Percentiles rank a stretch among this genome's conserved stretches.
Evolutionary conservation across 257 asterid species (phyloP).

Genomic region (Eustoma russellianum): DNA sequence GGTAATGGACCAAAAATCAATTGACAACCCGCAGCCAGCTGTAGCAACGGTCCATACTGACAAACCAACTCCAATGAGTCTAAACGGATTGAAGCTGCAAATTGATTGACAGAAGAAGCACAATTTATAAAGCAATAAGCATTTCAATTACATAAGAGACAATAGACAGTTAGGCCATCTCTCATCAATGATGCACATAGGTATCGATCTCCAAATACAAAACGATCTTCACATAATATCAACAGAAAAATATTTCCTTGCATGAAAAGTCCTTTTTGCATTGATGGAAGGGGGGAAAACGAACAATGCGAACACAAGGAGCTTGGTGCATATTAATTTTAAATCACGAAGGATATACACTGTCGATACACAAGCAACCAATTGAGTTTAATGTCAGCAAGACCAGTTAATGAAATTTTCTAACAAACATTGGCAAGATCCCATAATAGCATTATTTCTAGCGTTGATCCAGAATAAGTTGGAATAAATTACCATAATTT

Average conservation of each 20-base stretch:
- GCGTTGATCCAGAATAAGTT: too few relatives aligned
- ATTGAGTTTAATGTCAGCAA: too few relatives aligned
- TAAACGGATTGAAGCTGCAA: constrained; percentile 87
- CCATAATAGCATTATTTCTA: too few relatives aligned
- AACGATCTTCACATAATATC: not conserved
- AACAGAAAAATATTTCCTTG: not conserved
- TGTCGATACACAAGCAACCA: too few relatives aligned
- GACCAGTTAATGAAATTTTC: too few relatives aligned
- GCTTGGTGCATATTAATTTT: not conserved
- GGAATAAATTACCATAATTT: too few relatives aligned
- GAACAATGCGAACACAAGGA: not conserved
- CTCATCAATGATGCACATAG: not conserved
- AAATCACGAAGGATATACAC: too few relatives aligned
- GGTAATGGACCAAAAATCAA: constrained; percentile 74
- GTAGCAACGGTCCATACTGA: constrained; percentile 85
- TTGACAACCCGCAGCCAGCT: constrained; percentile 77
- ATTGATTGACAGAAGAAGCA: constrained; percentile 11
- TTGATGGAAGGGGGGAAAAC: not conserved
- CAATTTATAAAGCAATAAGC: not conserved
- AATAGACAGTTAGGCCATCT: not conserved
- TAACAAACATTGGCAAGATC: too few relatives aligned
- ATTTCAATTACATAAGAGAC: not conserved
- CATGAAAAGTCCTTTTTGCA: too few relatives aligned
- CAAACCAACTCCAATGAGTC: constrained; percentile 95
- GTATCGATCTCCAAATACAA: too few relatives aligned